Base-by-base conservation (phyloP, 208 protist genomes). In the Wallacemonas sp. region DNA sequence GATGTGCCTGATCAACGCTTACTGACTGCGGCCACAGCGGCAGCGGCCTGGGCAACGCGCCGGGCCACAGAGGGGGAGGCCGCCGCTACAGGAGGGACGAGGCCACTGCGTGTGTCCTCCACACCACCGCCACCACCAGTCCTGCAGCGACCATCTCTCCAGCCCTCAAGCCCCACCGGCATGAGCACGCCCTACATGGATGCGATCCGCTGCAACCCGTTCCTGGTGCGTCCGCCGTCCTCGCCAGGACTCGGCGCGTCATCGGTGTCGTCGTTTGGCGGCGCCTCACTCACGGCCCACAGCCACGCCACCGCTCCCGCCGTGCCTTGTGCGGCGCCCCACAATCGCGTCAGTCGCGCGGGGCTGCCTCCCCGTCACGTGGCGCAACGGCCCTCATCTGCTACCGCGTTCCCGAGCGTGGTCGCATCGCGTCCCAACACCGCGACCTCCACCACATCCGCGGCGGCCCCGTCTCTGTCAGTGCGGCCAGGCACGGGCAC, bases 161-260 rank as follows among this genome's bases (percentile, higher is more conserved):
- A n/a, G n/a, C n/a, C 16, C 47, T 36, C 49, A 32, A 32, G 30
- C 30, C n/a, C 17, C 29, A 30, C 55, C 58, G 61, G 16, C 19
- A 61, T 16, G 30, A 39, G 17, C n/a, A 8, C 65, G 17, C 3
- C 41, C 12, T 63, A 36, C 39, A 14, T 11, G 6, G 38, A 44
- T 14, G 4, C 57, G 36, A 47, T 46, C 38, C 24, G 52, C n/a
- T 0, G 19, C 52, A 58, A 58, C 52, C 52, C 52, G 26, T 58
- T 58, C 52, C 14, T 58, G 6, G 24, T 21, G 2, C 52, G 30
- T 3, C 52, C 23, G 12, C 6, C 41, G 17, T 47, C 41, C 17
- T 24, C 41, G 41, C n/a, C n/a, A n/a, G n/a, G n/a, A n/a, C n/a
- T n/a, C 36, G 36, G 9, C 9, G 36, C 36, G 9, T 41, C 36